phyloP scores from a whole-genome alignment of 805 yeast genomes.

The Komagataella ulmi region DNA sequence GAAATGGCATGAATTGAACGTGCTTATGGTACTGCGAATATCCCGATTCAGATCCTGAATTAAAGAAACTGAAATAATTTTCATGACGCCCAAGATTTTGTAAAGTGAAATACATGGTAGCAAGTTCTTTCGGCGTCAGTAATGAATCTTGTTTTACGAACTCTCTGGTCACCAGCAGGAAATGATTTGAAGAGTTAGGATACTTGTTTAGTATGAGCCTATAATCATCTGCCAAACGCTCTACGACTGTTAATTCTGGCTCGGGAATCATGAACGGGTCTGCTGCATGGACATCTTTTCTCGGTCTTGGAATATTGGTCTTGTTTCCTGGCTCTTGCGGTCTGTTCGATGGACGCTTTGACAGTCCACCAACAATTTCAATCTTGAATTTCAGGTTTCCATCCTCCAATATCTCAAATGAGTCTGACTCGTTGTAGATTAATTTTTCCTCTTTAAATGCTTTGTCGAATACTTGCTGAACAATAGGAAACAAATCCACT shows the following conservation, averaged over 20 bases:
- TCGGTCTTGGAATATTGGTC: slow-evolving; percentile 22
- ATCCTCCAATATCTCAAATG: neutral
- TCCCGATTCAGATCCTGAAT: slow-evolving; percentile 80
- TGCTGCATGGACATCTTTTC: slow-evolving; percentile 16
- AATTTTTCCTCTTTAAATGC: slow-evolving; percentile 13
- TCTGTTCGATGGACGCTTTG: slow-evolving; percentile 20
- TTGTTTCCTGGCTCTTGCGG: slow-evolving; percentile 14
- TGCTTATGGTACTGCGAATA: slow-evolving; percentile 95
- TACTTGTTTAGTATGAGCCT: slow-evolving; percentile 72
- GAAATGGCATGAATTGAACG: slow-evolving; percentile 70
- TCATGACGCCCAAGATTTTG: slow-evolving; percentile 27
- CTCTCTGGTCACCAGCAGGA: slow-evolving; percentile 63
- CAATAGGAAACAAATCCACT: slow-evolving; percentile 7
- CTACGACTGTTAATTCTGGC: slow-evolving; percentile 51
- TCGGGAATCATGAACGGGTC: slow-evolving; percentile 81
- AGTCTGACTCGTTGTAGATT: slow-evolving; percentile 9
- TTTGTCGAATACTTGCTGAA: slow-evolving; percentile 9
- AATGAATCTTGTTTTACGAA: slow-evolving; percentile 64
- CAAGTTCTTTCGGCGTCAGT: slow-evolving; percentile 57
- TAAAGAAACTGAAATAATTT: slow-evolving; percentile 72
- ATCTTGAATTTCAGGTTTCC: slow-evolving; percentile 11
- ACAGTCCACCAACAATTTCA: slow-evolving; percentile 18
- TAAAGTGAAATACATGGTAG: slow-evolving; percentile 43
- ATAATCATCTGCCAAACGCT: slow-evolving; percentile 37
- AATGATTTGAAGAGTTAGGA: slow-evolving; percentile 72